Conservation (phyloP, 257 asterid genomes). For the Leonotis leonurus region DNA sequence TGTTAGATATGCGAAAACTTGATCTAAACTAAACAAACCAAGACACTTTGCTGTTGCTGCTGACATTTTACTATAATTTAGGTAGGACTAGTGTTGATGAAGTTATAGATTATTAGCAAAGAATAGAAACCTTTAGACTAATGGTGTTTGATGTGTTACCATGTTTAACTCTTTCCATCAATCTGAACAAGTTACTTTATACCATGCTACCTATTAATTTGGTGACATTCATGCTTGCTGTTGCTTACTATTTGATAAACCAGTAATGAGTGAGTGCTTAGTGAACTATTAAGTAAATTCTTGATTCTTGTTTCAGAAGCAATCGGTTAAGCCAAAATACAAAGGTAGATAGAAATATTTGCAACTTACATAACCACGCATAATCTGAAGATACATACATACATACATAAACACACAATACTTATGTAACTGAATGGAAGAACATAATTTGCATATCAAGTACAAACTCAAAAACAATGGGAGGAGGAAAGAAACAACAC, state of each 20-base stretch:
- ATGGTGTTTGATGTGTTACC: conserved; percentile 10
- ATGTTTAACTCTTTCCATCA: no score
- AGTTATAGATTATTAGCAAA: neutral
- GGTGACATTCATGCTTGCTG: no score
- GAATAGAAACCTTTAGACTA: conserved; percentile 7
- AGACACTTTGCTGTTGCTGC: neutral
- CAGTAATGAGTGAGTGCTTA: no score
- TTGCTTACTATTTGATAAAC: no score
- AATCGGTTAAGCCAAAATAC: neutral
- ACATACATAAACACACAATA: neutral
- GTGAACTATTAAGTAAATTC: no score
- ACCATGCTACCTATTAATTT: no score
- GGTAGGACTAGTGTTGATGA: conserved; percentile 7
- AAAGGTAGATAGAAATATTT: neutral
- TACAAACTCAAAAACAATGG: neutral
- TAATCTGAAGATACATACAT: no score
- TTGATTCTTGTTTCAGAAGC: no score
- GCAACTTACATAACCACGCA: neutral
- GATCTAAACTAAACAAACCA: conserved; percentile 33
- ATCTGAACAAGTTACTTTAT: no score
- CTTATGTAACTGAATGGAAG: neutral
- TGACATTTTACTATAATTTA: neutral
- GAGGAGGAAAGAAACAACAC: neutral
- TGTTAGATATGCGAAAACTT: conserved; percentile 48
- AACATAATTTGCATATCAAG: neutral